Evolutionary conservation across 176 grass and related monocot species (phyloP), one percentile per base, ranked within the genome.

Genomic region (Alloteropsis semialata): DNA sequence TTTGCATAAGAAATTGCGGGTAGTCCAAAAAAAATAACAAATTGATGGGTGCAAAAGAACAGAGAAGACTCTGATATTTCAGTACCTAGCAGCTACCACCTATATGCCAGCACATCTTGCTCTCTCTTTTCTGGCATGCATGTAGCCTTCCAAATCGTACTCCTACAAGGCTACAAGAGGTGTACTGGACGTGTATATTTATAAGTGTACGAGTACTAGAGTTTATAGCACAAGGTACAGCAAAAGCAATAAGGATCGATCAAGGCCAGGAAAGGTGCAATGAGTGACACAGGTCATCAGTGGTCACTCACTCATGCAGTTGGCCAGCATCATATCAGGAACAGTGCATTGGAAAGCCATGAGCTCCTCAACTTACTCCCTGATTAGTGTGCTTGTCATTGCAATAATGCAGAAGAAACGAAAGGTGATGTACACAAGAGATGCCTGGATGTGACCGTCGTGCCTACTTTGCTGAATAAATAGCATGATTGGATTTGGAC

Each of bases 301-400:
- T 66, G 45, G 24, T 88, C 79, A 82, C 72, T 83, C 63, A 59
- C 62, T 68, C 37, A 69, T 82, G 78, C 64, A 82, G 72, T 42
- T 81, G 63, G 22, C 28, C 37, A 64, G 54, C 34, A 89, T 32
- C 78, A 89, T 72, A 82, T 46, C 71, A 86, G 25, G 50, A 73
- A 90, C 28, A 78, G 57, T 48, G 38, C 32, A 64, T 30, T 42
- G 63, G 41, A 86, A 65, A 82, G 41, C 38, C 71, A 72, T 37
- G 11, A 4, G 54, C 28, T 81, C 62, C 62, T 84, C 78, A 70
- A 22, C 63, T 68, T 72, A 77, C 38, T 78, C 38, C 76, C 82
- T 30, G 64, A 48, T 66, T 77, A 65, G 22, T 48, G 53, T 48
- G 27, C 25, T 81, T 51, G 10, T 37, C 76, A 43, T 60, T 28